Conservation (phyloP, 2,329 filamentous ascomycete species). For the Dactylellina leptospora region DNA sequence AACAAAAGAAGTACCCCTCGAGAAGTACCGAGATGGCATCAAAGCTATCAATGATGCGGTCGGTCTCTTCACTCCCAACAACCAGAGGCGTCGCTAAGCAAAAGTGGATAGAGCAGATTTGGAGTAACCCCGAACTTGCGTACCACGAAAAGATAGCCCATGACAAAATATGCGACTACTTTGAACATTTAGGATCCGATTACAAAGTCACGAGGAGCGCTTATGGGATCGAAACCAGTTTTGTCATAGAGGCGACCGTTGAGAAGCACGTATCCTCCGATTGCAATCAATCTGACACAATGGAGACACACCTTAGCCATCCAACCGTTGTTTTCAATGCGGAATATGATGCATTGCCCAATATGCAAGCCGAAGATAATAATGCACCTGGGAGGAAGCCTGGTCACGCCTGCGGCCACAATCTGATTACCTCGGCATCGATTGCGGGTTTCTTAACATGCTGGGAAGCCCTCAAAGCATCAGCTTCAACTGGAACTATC, state of each 20-base stretch:
- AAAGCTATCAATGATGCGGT: slow-evolving; percentile 28
- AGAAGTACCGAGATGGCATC: slow-evolving; percentile 6
- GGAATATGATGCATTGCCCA: slow-evolving; percentile 58
- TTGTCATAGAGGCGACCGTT: slow-evolving; percentile 12
- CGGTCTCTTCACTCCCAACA: neutral
- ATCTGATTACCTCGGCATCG: slow-evolving; percentile 62
- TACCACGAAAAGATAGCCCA: slow-evolving; percentile 66
- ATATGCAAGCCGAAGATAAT: slow-evolving; percentile 56
- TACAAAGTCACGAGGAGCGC: slow-evolving; percentile 67
- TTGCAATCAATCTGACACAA: neutral
- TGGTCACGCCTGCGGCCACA: slow-evolving; percentile 64
- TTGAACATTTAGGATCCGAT: slow-evolving; percentile 61
- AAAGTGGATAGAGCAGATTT: slow-evolving; percentile 59
- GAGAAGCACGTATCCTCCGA: neutral
- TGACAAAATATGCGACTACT: slow-evolving; percentile 62
- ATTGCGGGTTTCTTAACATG: slow-evolving; percentile 60
- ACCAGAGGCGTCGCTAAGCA: neutral
- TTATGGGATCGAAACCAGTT: slow-evolving; percentile 65
- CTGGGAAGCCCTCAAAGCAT: slow-evolving; percentile 25
- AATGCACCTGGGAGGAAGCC: slow-evolving; percentile 61
- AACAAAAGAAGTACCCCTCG: neutral
- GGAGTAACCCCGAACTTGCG: slow-evolving; percentile 65
- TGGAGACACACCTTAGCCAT: neutral
- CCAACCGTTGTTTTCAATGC: slow-evolving; percentile 63
- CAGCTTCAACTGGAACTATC: slow-evolving; percentile 8